phyloP scores from a whole-genome alignment of 2,329 filamentous ascomycete genomes.

The Penicillium frequentans region DNA sequence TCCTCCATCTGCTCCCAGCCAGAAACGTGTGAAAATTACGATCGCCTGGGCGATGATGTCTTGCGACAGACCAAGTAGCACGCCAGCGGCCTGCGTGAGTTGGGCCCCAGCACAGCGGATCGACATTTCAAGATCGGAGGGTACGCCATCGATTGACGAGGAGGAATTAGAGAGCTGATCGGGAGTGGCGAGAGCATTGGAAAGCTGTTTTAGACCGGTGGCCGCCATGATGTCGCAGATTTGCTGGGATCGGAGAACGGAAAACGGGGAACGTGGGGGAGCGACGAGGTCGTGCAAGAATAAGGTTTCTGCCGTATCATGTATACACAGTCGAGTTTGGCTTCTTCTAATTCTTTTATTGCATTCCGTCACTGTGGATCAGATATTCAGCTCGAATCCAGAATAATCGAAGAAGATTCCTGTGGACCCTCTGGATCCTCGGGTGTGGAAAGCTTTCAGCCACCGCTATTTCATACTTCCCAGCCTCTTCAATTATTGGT shows the following conservation, averaged over 20 bases:
- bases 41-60: slow-evolving; percentile 83
- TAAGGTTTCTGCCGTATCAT: neutral
- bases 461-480: slow-evolving; percentile 33
- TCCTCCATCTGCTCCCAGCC: slow-evolving; percentile 56
- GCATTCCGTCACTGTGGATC: neutral
- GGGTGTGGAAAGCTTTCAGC: slow-evolving; percentile 27
- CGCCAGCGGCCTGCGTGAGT: slow-evolving; percentile 51
- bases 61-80: slow-evolving; percentile 81
- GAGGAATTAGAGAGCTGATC: slow-evolving; percentile 47
- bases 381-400: neutral
- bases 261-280: slow-evolving; percentile 8
- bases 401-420: slow-evolving; percentile 10
- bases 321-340: neutral
- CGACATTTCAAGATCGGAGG: slow-evolving; percentile 43
- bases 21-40: slow-evolving; percentile 78
- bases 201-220: slow-evolving; percentile 35
- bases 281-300: slow-evolving; percentile 5
- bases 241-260: neutral
- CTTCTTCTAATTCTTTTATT: neutral
- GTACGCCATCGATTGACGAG: slow-evolving; percentile 45
- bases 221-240: slow-evolving; percentile 24
- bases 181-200: slow-evolving; percentile 47
- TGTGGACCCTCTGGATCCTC: slow-evolving; percentile 18
- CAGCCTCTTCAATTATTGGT: slow-evolving; percentile 20
- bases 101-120: slow-evolving; percentile 46